Evolutionary conservation across 192 early-diverging fungal genomes (phyloP).

Genomic region (Coemansia sp.): DNA sequence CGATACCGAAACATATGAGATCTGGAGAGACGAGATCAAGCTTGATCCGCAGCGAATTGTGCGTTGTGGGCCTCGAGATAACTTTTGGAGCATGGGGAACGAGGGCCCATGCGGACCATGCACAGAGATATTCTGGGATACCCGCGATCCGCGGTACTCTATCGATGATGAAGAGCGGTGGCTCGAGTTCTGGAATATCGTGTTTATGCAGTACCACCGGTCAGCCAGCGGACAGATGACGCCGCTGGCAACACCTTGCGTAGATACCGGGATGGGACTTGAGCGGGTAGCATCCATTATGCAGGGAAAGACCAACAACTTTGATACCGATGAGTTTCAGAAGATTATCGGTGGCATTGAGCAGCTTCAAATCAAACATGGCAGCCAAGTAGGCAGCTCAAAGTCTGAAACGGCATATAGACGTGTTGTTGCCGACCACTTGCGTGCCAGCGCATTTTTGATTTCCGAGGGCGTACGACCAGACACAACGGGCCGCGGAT

Average conservation of each 20-base stretch:
- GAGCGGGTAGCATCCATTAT: constrained; percentile 93
- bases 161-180: constrained; percentile 87
- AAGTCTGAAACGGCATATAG: constrained; percentile 88
- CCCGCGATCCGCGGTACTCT: constrained; percentile 82
- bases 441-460: constrained; percentile 90
- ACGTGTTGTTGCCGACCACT: constrained; percentile 96
- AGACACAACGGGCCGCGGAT: constrained; percentile 97
- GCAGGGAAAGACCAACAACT: constrained; percentile 92
- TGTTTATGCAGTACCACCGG: constrained; percentile 99
- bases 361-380: constrained; percentile 52
- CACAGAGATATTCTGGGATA: constrained; percentile 96
- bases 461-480: constrained; percentile 95
- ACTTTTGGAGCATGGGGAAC: constrained; percentile 99
- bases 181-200: constrained; percentile 98
- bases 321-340: constrained; percentile 91
- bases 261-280: constrained; percentile 97
- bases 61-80: constrained; percentile 83
- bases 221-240: constrained; percentile 77
- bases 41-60: constrained; percentile 76
- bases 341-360: constrained; percentile 76
- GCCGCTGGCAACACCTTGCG: constrained; percentile 85
- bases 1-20: constrained; percentile 76
- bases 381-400: constrained; percentile 67
- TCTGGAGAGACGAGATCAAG: constrained; percentile 80
- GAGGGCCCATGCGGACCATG: constrained; percentile 97